Base-by-base conservation (phyloP, 345 rosid genomes). In the Populus davidiana region DNA sequence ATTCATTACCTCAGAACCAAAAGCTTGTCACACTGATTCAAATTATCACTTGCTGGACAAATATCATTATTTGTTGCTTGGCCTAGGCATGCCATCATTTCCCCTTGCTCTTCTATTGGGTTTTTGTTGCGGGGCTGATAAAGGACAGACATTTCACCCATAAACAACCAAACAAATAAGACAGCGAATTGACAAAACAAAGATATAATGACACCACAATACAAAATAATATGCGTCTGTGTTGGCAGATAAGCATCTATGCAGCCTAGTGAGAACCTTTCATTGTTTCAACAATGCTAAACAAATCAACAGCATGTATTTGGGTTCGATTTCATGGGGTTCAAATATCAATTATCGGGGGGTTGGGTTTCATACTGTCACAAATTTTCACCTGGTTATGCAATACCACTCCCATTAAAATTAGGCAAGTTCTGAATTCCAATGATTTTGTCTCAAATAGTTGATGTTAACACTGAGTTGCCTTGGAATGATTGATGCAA, bases 1-100 rank as follows among this genome's bases (percentile, higher is more conserved):
- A 64, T 13, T 44, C 2, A 35, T 64, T 70, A 77, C 75, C 80
- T 64, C 39, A 47, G 43, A 63, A 77, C 9, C 80, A 56, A 71
- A 8, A 77, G 75, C 59, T n/a, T 71, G 71, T 77, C 70, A 3
- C 10, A 12, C n/a, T n/a, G 62, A 23, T 71, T 49, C 18, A 31
- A 8, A 0, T 35, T 10, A 33, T 11, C 36, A 33, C 70, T 64
- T 23, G 12, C 25, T 5, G 62, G 11, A 8, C 38, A 64, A 23
- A 14, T 54, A 31, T 12, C 18, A 4, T 5, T 20, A 2, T 64
- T 63, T 21, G 16, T 49, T 43, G 29, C 71, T 44, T 44, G 70
- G 36, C 13, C 43, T 39, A 6, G 43, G 43, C 43, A 38, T 63
- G 14, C 43, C 18, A 13, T 36, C n/a, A 11, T 62, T 25, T 31